Base-by-base conservation (phyloP, 805 yeast species). In the Kodamaea neixiangensis region DNA sequence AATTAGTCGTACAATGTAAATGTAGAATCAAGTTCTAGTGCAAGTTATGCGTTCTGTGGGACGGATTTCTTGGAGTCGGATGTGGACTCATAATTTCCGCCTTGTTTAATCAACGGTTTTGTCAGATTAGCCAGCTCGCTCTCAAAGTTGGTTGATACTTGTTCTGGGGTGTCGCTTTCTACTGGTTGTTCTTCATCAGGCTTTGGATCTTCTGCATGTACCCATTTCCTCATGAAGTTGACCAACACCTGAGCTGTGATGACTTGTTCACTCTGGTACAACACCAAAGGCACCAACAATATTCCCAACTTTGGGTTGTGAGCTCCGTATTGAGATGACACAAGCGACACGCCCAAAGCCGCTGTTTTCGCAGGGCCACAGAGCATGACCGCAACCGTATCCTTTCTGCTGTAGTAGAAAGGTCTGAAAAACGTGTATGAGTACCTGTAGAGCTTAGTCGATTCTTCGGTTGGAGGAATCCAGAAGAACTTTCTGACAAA, bases 311-410 rank as follows among this genome's bases (percentile, higher is more conserved):
- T 73, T 7, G 77, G 73, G 58, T 79, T 81, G 42, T 76, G 61
- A 4, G 80, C 67, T 13, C 96, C 96, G 64, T 89, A 90, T 64
- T 87, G 93, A 0, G 93, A 81, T 1, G 91, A 76, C n/a, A 87
- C 76, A 46, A 90, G 73, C 1, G 96, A 87, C 3, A 90, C 96
- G 34, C 97, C 97, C 47, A 90, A 73, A 0, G 97, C 97, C 0
- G 96, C 97, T 0, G 97, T 90, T 66, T 90, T 91, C 1, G 97
- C 96, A 4, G 96, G 93, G 9, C 96, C 96, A 67, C 96, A 89
- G 52, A 89, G 77, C 86, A 90, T 79, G 46, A 91, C 79, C 10
- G 92, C 77, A 33, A 89, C 88, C 0, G 96, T 81, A 61, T 91
- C 96, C 47, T 73, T 66, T 57, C 85, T 80, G 59, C 77, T 75